Percentiles rank a stretch among this genome's conserved stretches.
phyloP scores from a whole-genome alignment of 306 rosid species.

The Leucaena leucocephala region DNA sequence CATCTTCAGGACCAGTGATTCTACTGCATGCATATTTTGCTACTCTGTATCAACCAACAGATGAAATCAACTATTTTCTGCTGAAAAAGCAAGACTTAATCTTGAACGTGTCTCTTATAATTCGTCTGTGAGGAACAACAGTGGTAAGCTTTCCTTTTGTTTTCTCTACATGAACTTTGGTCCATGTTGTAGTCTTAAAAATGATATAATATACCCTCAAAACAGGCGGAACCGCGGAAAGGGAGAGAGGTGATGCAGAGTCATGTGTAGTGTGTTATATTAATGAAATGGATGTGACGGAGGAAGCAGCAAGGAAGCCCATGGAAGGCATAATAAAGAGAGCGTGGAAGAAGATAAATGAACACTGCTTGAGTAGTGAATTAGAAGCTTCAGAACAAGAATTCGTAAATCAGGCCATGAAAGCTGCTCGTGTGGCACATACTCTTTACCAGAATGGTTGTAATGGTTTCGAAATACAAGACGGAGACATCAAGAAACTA shows the following conservation, averaged over 20 bases:
- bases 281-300: slow-evolving; percentile 42
- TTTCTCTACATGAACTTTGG: no score
- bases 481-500: slow-evolving; percentile 10
- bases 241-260: slow-evolving; percentile 52
- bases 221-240: slow-evolving; percentile 36
- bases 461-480: slow-evolving; percentile 46
- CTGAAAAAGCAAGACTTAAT: slow-evolving; percentile 32
- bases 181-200: no score
- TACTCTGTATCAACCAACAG: slow-evolving; percentile 13
- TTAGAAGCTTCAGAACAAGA: background rate
- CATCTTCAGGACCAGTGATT: slow-evolving; percentile 59
- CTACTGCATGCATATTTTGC: slow-evolving; percentile 48
- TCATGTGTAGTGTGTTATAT: slow-evolving; percentile 48
- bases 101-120: slow-evolving; percentile 43
- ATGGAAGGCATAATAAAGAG: slow-evolving; percentile 34
- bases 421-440: slow-evolving; percentile 46
- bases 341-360: slow-evolving; percentile 47
- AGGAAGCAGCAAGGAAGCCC: slow-evolving; percentile 36
- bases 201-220: background rate
- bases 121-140: slow-evolving; percentile 41
- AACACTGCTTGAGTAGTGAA: slow-evolving; percentile 2
- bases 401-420: slow-evolving; percentile 26
- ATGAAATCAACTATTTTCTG: slow-evolving; percentile 32
- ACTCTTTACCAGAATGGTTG: slow-evolving; percentile 44
- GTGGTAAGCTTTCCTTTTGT: slow-evolving; percentile 23